Conservation (phyloP, 495 filamentous ascomycete species). For the Penicillium parvum region DNA sequence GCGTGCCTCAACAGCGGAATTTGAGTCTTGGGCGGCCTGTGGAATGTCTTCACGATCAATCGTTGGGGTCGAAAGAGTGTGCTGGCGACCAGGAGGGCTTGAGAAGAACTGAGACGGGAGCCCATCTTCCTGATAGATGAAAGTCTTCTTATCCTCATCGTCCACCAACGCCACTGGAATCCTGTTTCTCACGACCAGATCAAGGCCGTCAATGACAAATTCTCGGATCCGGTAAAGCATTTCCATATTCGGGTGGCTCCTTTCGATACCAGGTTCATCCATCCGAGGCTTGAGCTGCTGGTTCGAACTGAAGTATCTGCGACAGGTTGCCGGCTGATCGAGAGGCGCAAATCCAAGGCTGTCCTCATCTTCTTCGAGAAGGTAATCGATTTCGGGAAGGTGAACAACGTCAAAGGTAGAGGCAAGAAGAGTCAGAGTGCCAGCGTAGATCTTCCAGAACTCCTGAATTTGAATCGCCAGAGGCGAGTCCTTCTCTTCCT, state of each 20-base stretch:
- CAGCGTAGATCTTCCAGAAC: conserved; percentile 69
- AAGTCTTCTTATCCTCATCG: conserved; percentile 46
- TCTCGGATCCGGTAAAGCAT: conserved; percentile 66
- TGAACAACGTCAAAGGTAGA: conserved; percentile 54
- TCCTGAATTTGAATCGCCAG: conserved; percentile 58
- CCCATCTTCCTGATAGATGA: conserved; percentile 54
- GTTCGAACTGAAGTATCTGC: conserved; percentile 43
- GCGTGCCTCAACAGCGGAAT: conserved; percentile 30
- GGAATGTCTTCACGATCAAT: conserved; percentile 46
- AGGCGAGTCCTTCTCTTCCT: conserved; percentile 52
- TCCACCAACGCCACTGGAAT: conserved; percentile 45
- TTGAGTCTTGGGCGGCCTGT: conserved; percentile 25
- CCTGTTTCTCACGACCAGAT: conserved; percentile 51
- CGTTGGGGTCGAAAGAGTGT: conserved; percentile 35
- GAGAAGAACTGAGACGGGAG: conserved; percentile 46
- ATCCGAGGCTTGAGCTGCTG: conserved; percentile 50
- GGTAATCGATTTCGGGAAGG: conserved; percentile 58
- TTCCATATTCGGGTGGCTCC: conserved; percentile 62
- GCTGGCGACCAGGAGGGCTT: conserved; percentile 36
- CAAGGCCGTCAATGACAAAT: conserved; percentile 61
- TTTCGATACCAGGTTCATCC: conserved; percentile 51
- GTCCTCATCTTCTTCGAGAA: conserved; percentile 73
- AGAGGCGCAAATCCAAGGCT: conserved; percentile 72
- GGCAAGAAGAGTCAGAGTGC: conserved; percentile 58
- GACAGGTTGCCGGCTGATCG: conserved; percentile 43